Evolutionary conservation across 495 filamentous ascomycete species (phyloP).

Genomic region (Terfezia boudieri): DNA sequence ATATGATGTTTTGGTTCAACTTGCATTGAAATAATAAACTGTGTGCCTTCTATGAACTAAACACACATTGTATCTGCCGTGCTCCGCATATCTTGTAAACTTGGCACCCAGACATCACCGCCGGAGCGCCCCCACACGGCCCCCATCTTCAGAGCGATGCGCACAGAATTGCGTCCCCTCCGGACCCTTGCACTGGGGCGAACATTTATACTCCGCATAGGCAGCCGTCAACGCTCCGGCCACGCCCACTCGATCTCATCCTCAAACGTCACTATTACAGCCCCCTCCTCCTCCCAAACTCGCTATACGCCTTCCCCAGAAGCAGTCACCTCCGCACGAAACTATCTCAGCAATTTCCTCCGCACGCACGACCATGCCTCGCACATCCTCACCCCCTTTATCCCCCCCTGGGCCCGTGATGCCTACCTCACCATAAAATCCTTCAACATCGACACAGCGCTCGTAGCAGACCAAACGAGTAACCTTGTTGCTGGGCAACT

Average conservation of each 20-base stretch:
- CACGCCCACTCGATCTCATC: not conserved
- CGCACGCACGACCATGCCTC: constrained; percentile 74
- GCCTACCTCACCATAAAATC: constrained; percentile 81
- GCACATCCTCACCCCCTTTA: constrained; percentile 62
- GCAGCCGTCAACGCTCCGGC: no score
- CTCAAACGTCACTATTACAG: not conserved
- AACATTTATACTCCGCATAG: no score
- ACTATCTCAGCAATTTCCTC: not conserved
- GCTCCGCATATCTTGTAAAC: no score
- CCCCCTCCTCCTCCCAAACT: not conserved
- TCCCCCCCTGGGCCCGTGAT: constrained; percentile 44
- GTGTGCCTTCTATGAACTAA: no score
- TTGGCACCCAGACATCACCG: no score
- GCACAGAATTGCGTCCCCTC: no score
- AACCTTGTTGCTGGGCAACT: constrained; percentile 58
- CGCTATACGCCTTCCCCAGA: not conserved
- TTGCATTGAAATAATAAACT: no score
- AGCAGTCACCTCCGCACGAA: not conserved
- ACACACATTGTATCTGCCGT: no score
- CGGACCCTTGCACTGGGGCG: no score
- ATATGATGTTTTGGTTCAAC: no score
- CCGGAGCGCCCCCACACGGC: no score
- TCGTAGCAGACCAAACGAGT: constrained; percentile 68
- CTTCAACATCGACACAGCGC: constrained; percentile 74
- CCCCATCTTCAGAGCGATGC: no score